A percentile compares a stretch with the other conserved stretches of the same genome.
phyloP scores from a whole-genome alignment of 179 eudicot genomes.

The Drosera spatulata region DNA sequence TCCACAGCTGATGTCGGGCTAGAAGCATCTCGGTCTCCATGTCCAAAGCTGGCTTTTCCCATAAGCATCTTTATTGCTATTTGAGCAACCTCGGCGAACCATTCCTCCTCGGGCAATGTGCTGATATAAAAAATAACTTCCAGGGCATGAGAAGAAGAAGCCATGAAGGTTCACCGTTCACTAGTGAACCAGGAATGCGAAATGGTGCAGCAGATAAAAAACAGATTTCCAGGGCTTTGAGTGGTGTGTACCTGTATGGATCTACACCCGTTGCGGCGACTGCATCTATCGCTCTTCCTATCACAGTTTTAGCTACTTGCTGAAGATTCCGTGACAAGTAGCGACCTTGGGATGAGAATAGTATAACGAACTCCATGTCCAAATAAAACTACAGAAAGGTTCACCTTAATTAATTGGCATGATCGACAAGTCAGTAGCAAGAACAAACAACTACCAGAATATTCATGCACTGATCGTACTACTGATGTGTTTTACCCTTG shows the following conservation, averaged over 20 bases:
- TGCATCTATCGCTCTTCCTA: conserved; percentile 73
- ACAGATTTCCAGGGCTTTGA: no score
- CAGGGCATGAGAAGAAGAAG: no score
- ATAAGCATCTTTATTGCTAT: conserved; percentile 68
- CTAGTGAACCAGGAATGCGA: no score
- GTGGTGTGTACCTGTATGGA: conserved; percentile 58
- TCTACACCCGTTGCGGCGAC: conserved; percentile 74
- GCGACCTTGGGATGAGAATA: conserved; percentile 90
- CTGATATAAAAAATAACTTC: conserved; percentile 17
- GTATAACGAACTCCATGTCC: conserved; percentile 97
- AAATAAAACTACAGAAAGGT: conserved; percentile 61
- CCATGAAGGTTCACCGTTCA: no score
- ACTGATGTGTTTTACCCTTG: no score
- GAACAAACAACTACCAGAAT: no score
- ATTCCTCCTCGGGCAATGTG: conserved; percentile 85
- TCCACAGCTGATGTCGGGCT: conserved; percentile 55
- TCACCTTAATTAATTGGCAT: no score
- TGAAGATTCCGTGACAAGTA: conserved; percentile 86
- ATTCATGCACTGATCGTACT: no score
- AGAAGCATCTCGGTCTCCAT: conserved; percentile 22
- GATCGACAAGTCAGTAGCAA: no score
- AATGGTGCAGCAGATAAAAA: no score
- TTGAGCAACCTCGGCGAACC: conserved; percentile 89
- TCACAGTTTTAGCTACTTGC: conserved; percentile 73
- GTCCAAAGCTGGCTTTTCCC: conserved; percentile 47